Evolutionary conservation across 345 rosid species (phyloP).

Genomic region (Ceriops zippeliana): DNA sequence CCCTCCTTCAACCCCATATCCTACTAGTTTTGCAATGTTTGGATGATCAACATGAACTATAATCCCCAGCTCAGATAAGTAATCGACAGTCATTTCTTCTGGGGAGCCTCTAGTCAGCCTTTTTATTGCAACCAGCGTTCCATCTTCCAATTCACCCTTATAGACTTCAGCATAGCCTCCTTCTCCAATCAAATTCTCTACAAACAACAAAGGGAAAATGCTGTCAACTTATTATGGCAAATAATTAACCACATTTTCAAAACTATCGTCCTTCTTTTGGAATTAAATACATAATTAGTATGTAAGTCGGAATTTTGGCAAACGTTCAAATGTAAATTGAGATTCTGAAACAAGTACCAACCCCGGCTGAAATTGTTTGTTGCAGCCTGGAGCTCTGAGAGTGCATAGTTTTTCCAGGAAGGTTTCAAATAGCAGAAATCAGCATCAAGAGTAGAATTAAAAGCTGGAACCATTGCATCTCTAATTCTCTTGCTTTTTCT

Average conservation of each 20-base stretch:
- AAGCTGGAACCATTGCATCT: conserved; percentile 45
- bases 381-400: conserved; percentile 62
- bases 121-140: conserved; percentile 68
- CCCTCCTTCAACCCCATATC: conserved; percentile 91
- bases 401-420: conserved; percentile 71
- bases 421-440: conserved; percentile 63
- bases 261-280: too few relatives aligned
- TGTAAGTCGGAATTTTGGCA: background rate
- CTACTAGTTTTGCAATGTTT: conserved; percentile 80
- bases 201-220: conserved; percentile 6
- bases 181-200: conserved; percentile 81
- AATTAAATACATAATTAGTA: background rate
- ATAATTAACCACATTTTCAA: background rate
- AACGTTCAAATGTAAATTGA: background rate
- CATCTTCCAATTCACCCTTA: conserved; percentile 63
- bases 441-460: conserved; percentile 46
- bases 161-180: conserved; percentile 93
- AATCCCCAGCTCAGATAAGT: conserved; percentile 82
- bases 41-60: conserved; percentile 92
- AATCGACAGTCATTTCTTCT: conserved; percentile 85
- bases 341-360: conserved; percentile 21
- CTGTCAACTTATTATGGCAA: conserved; percentile 6
- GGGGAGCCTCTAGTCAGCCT: conserved; percentile 66
- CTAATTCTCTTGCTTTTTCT: conserved; percentile 59
- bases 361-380: conserved; percentile 70